These are phyloP conservation scores for Backusella morwellensis DNA, from an alignment of 192 early-diverging fungal species.

Conservation along the genomic window DNA sequence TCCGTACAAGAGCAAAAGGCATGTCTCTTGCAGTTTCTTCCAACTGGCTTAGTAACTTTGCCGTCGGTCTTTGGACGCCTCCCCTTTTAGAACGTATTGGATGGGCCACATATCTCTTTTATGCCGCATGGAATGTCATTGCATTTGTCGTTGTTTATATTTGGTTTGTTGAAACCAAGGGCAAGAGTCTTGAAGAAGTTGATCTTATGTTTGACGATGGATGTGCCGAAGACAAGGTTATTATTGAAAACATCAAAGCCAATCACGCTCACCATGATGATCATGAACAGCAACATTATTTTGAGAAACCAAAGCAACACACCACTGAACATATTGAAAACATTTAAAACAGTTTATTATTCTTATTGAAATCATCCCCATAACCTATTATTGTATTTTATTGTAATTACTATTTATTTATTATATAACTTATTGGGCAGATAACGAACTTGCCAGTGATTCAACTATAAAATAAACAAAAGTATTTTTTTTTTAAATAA, in stretches of 20 bases:
- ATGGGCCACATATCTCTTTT: conserved; percentile 17
- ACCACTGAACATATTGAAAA: background rate
- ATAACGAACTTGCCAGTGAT: background rate
- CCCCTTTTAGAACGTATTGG: conserved; percentile 2
- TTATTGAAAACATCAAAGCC: background rate
- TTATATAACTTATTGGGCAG: background rate
- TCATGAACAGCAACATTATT: background rate
- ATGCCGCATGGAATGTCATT: conserved; percentile 16
- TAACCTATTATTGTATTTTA: background rate
- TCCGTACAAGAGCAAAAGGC: no score
- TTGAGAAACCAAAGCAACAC: background rate
- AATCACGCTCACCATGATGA: background rate
- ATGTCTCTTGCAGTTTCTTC: background rate
- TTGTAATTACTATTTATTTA: background rate
- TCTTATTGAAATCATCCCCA: background rate
- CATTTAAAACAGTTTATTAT: background rate
- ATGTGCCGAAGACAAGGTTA: background rate
- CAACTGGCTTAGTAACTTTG: conserved; percentile 19
- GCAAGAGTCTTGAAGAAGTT: conserved; percentile 42
- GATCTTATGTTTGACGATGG: conserved; percentile 40
- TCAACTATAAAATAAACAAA: background rate
- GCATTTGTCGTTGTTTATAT: background rate
- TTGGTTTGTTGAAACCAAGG: conserved; percentile 28
- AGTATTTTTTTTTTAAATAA: background rate
- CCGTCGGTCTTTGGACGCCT: conserved; percentile 15